These are phyloP conservation scores for Thelephora ganbajun DNA, from an alignment of 768 basidiomycete species.

Conservation along the genomic window DNA sequence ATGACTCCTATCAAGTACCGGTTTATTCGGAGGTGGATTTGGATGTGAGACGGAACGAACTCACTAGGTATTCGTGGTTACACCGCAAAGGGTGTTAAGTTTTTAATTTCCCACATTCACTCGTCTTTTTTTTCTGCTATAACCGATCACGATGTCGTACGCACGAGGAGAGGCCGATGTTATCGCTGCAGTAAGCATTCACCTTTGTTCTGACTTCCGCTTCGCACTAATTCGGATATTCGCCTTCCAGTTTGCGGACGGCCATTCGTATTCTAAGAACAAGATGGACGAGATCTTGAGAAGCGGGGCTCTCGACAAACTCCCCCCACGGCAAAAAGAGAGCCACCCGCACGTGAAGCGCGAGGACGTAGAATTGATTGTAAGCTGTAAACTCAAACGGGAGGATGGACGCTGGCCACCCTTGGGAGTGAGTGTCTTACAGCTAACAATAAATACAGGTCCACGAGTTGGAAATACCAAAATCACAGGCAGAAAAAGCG, in stretches of 20 bases:
- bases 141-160: constrained; percentile 10
- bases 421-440: neutral
- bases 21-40: too few relatives aligned
- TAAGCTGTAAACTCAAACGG: constrained; percentile 16
- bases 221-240: neutral
- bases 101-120: too few relatives aligned
- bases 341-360: constrained; percentile 26
- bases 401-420: too few relatives aligned
- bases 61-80: too few relatives aligned
- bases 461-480: constrained; percentile 49
- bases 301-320: constrained; percentile 41
- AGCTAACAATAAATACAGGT: constrained; percentile 23
- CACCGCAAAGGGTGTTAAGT: too few relatives aligned
- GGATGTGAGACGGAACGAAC: too few relatives aligned
- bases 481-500: constrained; percentile 43
- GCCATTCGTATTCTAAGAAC: constrained; percentile 51
- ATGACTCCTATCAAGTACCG: constrained; percentile 23
- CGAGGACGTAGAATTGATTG: constrained; percentile 55
- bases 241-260: constrained; percentile 40
- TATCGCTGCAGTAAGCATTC: constrained; percentile 43
- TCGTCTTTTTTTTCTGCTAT: too few relatives aligned
- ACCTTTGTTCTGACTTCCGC: neutral
- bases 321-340: constrained; percentile 33
- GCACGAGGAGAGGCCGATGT: constrained; percentile 52
- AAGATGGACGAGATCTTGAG: constrained; percentile 54